These are phyloP conservation scores for Globisporangium solare DNA, from an alignment of 352 stramenopile genomes.

Conservation along the genomic window DNA sequence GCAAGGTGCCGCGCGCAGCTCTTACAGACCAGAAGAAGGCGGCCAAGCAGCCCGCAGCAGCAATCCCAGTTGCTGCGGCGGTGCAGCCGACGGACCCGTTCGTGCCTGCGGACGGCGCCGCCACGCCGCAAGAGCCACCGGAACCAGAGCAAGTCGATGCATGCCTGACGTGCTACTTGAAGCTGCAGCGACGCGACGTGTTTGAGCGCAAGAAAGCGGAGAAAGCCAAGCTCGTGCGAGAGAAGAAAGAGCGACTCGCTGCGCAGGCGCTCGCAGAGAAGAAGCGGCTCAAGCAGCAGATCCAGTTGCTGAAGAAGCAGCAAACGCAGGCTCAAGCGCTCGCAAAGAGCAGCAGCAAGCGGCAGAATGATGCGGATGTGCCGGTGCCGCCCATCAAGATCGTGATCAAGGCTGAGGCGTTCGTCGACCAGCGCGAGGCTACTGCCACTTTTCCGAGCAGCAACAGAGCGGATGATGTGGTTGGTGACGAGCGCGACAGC, in stretches of 20 bases:
- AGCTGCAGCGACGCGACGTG: slow-evolving; percentile 57
- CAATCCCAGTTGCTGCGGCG: not conserved
- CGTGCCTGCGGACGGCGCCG: no score
- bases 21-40: not conserved
- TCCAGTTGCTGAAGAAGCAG: slow-evolving; percentile 56
- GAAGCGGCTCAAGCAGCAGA: slow-evolving; percentile 41
- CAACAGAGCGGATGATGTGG: no score
- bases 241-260: slow-evolving; percentile 22
- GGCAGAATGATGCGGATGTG: slow-evolving; percentile 8
- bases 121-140: not conserved
- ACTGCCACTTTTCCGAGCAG: no score
- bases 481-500: no score
- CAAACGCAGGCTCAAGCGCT: slow-evolving; percentile 29
- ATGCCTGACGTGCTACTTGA: slow-evolving; percentile 69
- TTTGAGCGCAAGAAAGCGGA: slow-evolving; percentile 53
- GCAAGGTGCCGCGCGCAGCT: slow-evolving; percentile 17
- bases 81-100: not conserved
- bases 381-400: slow-evolving; percentile 5
- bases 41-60: not conserved
- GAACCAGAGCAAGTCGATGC: slow-evolving; percentile 34
- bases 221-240: slow-evolving; percentile 26
- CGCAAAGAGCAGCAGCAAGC: slow-evolving; percentile 30
- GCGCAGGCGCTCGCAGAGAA: slow-evolving; percentile 25
- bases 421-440: not conserved
- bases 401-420: slow-evolving; percentile 9